Evolutionary conservation across 225 moss, liverwort and hornwort species (phyloP), one percentile per base, ranked within the genome.

Genomic region (Pseudisothecium myosuroides): DNA sequence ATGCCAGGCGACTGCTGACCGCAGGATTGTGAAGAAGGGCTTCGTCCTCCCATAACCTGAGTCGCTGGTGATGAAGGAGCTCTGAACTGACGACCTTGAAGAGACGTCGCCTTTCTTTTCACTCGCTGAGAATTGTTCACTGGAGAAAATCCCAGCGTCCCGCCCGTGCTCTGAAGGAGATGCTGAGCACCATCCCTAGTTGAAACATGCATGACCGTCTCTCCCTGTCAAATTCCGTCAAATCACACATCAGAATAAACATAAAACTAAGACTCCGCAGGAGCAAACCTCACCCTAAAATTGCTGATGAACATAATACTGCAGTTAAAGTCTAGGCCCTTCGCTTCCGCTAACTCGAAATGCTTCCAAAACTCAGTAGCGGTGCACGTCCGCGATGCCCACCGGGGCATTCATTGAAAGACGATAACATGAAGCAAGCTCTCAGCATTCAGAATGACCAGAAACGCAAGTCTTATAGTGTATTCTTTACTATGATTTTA

Each of bases 161-260:
- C 86, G 15, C 85, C 77, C 14, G 69, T 74, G 28, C 63, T 81
- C 49, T 93, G 91, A 27, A 91, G 84, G 41, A 87, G 90, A 91
- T 90, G 90, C 75, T 90, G 90, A 58, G 88, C 27, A n/a, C 90
- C 91, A 71, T 92, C 92, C 49, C 91, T 78, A 45, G 85, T 43
- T 54, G 90, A 85, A 73, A 87, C 87, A 83, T 94, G 94, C 92
- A 94, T 92, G 92, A 88, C 87, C 91, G 92, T 94, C 91, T 92
- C 92, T 91, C 88, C 91, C 90, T 92, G 87, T 18, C 32, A 66
- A 84, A 81, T 66, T 47, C 49, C 89, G 31, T 24, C 71, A 52
- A 41, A 64, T 43, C 61, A 81, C 41, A 76, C 81, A 82, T 89
- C 43, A 88, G 39, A 75, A 59, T 32, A 68, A 66, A 58, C 55